phyloP scores from a whole-genome alignment of 1,284 basidiomycete species.

The Kwoniella shivajii region DNA sequence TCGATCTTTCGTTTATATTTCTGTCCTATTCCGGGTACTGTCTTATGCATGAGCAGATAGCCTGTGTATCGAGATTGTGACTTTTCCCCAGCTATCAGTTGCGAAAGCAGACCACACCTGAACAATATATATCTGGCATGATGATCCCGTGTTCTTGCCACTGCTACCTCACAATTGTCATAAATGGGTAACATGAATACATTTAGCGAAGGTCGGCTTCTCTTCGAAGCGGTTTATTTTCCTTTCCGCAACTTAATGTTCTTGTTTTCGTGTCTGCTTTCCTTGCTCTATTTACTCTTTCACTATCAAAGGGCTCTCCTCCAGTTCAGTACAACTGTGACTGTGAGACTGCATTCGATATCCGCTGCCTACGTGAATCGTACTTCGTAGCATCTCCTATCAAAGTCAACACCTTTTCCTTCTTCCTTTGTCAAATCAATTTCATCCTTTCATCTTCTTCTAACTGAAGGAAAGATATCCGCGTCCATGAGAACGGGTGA shows the following conservation, averaged over 20 bases:
- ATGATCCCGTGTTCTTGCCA: too few relatives aligned
- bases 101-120: not conserved
- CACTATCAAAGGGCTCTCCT: too few relatives aligned
- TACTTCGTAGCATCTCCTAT: not conserved
- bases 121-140: too few relatives aligned
- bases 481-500: not conserved
- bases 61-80: slow-evolving; percentile 11
- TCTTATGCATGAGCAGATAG: slow-evolving; percentile 13
- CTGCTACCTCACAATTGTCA: too few relatives aligned
- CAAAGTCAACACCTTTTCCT: not conserved
- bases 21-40: slow-evolving; percentile 7
- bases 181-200: not conserved
- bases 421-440: slow-evolving; percentile 11
- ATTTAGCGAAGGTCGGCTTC: not conserved
- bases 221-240: not conserved
- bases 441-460: slow-evolving; percentile 5
- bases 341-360: not conserved
- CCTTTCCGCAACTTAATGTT: not conserved
- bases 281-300: too few relatives aligned
- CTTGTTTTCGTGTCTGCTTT: not conserved
- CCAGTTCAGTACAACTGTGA: not conserved
- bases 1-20: slow-evolving; percentile 18
- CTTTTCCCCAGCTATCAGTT: not conserved
- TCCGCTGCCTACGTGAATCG: not conserved
- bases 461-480: not conserved